Base-by-base conservation (phyloP, 1,284 basidiomycete genomes). In the Apiotrichum akiyoshidainum region DNA sequence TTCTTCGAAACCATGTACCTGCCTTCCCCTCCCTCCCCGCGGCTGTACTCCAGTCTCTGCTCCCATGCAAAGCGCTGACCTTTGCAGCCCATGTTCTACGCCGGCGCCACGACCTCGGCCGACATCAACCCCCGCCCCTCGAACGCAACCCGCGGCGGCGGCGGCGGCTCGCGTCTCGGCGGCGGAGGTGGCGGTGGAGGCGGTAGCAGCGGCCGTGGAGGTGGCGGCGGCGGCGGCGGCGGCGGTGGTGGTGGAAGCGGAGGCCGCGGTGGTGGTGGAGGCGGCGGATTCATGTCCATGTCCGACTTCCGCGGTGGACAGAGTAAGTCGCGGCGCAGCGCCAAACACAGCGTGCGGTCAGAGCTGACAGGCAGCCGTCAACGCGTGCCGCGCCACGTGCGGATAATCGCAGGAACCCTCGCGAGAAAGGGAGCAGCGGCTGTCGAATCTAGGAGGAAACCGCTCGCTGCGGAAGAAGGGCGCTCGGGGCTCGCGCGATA, bases 261-360 rank as follows among this genome's bases (percentile, higher is more conserved):
- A 8, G 58, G 59, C 59, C 54, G 65, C 11, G 50, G 63, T 2
- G 59, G 64, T n/a, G 55, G 61, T 22, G 60, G 58, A 22, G 65
- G 65, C 16, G 68, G 67, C 2, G 68, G 70, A 16, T 46, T 76
- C 61, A 74, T 70, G 72, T 56, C 63, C 11, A 71, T 76, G 72
- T 51, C 44, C 19, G 72, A 76, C 57, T 44, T 76, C 0, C 54
- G 60, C 35, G 69, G 69, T 5, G 67, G 69, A 6, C 63, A 58
- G 1, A 71, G 74, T 76, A 55, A 68, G 74, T 71, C 4, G 26
- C 26, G 26, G 26, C 26, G 26, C 26, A 31, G 26, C 7, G 26
- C 7, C 7, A 31, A 31, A 3, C 26, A 7, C 26, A 31, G 26
- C 26, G 26, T 31, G 26, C 26, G 26, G 26, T 31, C 26, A 2